phyloP scores from a whole-genome alignment of 2,329 filamentous ascomycete species.

The Trichoderma cornu-damae region DNA sequence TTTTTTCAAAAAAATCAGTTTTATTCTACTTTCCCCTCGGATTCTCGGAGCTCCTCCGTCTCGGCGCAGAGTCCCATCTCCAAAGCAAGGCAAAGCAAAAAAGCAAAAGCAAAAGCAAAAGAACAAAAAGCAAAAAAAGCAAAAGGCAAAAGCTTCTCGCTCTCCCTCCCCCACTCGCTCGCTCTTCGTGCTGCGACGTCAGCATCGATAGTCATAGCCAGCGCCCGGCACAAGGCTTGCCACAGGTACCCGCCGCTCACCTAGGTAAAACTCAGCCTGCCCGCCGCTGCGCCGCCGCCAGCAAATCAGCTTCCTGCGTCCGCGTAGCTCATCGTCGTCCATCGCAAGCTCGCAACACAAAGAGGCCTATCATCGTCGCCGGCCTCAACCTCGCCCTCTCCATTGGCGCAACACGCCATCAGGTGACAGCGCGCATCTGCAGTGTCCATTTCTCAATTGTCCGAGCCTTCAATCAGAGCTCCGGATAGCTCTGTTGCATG shows the following conservation, averaged over 20 bases:
- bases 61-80: conserved; percentile 1
- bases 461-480: conserved; percentile 26
- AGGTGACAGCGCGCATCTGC: conserved; percentile 45
- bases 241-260: conserved; percentile 21
- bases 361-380: conserved; percentile 49
- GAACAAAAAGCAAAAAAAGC: too few species aligned
- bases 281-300: conserved; percentile 32
- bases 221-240: conserved; percentile 3
- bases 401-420: conserved; percentile 45
- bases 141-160: background rate
- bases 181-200: conserved; percentile 10
- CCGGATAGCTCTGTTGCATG: conserved; percentile 21
- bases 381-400: conserved; percentile 37
- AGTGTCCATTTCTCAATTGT: conserved; percentile 30
- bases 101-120: too few species aligned
- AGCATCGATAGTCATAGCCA: background rate
- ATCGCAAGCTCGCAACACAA: conserved; percentile 34
- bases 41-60: conserved; percentile 12
- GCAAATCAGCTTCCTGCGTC: conserved; percentile 49
- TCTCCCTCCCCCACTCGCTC: background rate
- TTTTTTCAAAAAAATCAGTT: too few species aligned
- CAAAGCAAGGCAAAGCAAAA: background rate
- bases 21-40: conserved; percentile 3
- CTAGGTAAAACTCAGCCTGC: conserved; percentile 22
- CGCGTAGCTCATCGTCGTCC: conserved; percentile 33